Base-by-base conservation (phyloP, 352 stramenopile species). In the Phytophthora tentaculata region DNA sequence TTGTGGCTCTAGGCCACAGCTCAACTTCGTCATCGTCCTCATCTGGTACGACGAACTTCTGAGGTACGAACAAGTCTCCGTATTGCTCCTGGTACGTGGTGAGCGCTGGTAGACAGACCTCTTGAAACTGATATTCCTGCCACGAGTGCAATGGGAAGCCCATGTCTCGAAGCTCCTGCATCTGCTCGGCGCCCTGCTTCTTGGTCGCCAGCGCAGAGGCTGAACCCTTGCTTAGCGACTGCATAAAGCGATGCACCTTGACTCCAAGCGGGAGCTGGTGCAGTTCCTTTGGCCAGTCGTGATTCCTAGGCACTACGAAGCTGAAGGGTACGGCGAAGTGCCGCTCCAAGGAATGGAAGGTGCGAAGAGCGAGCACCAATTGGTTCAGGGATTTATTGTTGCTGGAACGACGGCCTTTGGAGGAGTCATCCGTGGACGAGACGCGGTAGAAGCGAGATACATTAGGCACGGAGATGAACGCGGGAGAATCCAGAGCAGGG, bases 51-150 rank as follows among this genome's bases (percentile, higher is more conserved):
- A 94, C 81, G 67, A 97, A 98, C 56, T 94, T 92, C 69, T 98
- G 91, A 37, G 93, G 94, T n/a, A 98, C 91, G 56, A 96, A 89
- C 22, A 98, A 69, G 65, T 97, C 80, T 19, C 90, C 91, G 52
- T 97, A 83, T 0, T 89, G 65, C 39, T 81, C 44, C 14, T 89
- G 79, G 73, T 97, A 98, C 17, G 67, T 83, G 49, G 83, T 56
- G 13, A 98, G 73, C 0, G 92, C 96, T 28, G 89, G 82, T 8
- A 93, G 48, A 55, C 84, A 70, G 4, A 91, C 83, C 16, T 78
- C 68, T 52, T 78, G 64, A 55, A 95, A 88, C 43, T 79, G 65
- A 72, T 92, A 93, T n/a, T 88, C 71, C 2, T 74, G 61, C 84
- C 84, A 95, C 16, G 68, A 56, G 14, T 67, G 23, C 58, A 89